Percentiles rank a stretch among this genome's conserved stretches.
Conservation (phyloP, 2,329 filamentous ascomycete genomes). For the Colletotrichum nymphaeae region DNA sequence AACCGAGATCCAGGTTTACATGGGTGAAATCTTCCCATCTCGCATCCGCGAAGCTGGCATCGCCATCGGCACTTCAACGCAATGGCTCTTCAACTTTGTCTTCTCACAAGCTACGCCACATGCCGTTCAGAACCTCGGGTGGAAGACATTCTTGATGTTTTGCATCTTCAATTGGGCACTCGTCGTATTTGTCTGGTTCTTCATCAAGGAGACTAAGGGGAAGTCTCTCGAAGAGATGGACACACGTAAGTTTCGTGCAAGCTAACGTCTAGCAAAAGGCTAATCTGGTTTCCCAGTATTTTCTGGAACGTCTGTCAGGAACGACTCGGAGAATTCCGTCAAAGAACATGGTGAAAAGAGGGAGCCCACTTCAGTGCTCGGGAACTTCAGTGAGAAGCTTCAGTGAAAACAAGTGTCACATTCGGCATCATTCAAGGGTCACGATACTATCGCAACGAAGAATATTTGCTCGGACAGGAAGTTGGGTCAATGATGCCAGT, state of each 20-base stretch:
- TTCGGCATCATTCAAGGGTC: not conserved
- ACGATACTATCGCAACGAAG: not conserved
- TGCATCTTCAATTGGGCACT: constrained; percentile 59
- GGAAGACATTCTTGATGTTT: constrained; percentile 63
- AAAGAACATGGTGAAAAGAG: not conserved
- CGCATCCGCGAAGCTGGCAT: constrained; percentile 62
- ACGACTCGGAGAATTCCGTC: not conserved
- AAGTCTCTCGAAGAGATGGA: constrained; percentile 57
- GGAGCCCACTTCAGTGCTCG: not conserved
- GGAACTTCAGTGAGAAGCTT: not conserved
- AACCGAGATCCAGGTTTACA: constrained; percentile 50
- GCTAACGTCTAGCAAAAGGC: not conserved
- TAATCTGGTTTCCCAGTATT: not conserved
- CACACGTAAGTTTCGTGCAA: constrained; percentile 33
- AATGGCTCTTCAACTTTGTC: constrained; percentile 65
- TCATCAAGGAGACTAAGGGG: constrained; percentile 56
- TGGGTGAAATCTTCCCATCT: constrained; percentile 61
- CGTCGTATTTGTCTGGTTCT: constrained; percentile 54
- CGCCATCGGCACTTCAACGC: constrained; percentile 59
- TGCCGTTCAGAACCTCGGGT: constrained; percentile 57
- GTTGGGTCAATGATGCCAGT: not conserved
- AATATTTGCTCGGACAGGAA: not conserved
- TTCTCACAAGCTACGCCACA: constrained; percentile 61
- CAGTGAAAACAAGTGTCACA: not conserved
- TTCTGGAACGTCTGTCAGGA: not conserved